A percentile compares a stretch with the other conserved stretches of the same genome.
phyloP scores from a whole-genome alignment of 805 yeast genomes.

The Candida michaelii region DNA sequence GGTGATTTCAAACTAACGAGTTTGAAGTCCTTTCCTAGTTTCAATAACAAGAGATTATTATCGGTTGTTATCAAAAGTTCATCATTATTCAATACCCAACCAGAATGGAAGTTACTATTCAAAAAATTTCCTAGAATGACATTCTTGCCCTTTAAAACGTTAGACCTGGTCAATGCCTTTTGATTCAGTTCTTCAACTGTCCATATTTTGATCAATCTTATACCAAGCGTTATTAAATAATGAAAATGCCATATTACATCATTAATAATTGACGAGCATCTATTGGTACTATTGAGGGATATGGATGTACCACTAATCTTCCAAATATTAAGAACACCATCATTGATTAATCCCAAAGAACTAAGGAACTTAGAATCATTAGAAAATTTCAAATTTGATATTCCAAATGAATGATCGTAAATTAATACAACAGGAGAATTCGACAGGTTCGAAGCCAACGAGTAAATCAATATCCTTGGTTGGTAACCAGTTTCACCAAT shows the following conservation, averaged over 20 bases:
- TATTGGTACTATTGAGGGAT: slow-evolving; percentile 50
- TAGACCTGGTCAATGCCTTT: slow-evolving; percentile 9
- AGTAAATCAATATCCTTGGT: slow-evolving; percentile 62
- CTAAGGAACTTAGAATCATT: slow-evolving; percentile 56
- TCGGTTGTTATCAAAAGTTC: slow-evolving; percentile 38
- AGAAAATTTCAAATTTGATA: slow-evolving; percentile 54
- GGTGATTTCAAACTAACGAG: slow-evolving; percentile 18
- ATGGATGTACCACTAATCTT: slow-evolving; percentile 23
- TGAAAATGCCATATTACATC: slow-evolving; percentile 57
- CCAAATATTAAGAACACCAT: slow-evolving; percentile 70
- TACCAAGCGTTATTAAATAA: slow-evolving; percentile 55
- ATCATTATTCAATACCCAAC: slow-evolving; percentile 30
- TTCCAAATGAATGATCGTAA: slow-evolving; percentile 66
- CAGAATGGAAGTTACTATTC: slow-evolving; percentile 50
- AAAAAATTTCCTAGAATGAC: slow-evolving; percentile 52
- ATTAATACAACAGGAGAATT: slow-evolving; percentile 52
- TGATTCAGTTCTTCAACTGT: slow-evolving; percentile 30
- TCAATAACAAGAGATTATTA: slow-evolving; percentile 30
- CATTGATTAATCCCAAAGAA: slow-evolving; percentile 66
- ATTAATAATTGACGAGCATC: slow-evolving; percentile 60
- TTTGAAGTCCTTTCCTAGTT: slow-evolving; percentile 18
- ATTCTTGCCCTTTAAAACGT: slow-evolving; percentile 55
- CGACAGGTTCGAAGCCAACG: slow-evolving; percentile 51
- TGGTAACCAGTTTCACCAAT: slow-evolving; percentile 72
- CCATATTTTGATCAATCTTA: slow-evolving; percentile 66